Evolutionary conservation across 2,329 filamentous ascomycete species (phyloP).

Genomic region (Sclerotiophoma versabilis): DNA sequence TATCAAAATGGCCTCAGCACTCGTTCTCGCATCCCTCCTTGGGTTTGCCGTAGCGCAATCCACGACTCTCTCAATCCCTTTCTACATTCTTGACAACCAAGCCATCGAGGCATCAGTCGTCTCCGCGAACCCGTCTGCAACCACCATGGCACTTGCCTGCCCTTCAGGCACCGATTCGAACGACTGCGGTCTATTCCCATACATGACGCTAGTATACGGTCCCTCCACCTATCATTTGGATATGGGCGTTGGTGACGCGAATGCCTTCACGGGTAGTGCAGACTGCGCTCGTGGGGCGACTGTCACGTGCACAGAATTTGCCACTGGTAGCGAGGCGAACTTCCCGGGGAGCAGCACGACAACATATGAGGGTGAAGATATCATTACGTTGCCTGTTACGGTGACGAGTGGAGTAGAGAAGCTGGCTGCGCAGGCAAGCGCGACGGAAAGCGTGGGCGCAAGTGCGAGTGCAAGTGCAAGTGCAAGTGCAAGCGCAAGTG

Average conservation of each 20-base stretch:
- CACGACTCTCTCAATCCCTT: constrained; percentile 23
- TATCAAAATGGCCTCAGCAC: constrained; percentile 15
- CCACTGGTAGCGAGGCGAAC: constrained; percentile 33
- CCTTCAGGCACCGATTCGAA: constrained; percentile 1
- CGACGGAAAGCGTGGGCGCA: not conserved
- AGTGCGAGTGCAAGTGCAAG: constrained; percentile 4
- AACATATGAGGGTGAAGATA: constrained; percentile 21
- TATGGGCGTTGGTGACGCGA: constrained; percentile 23
- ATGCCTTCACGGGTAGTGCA: constrained; percentile 26
- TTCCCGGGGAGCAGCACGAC: constrained; percentile 31
- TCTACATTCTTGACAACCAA: constrained; percentile 12
- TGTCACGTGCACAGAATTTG: constrained; percentile 31
- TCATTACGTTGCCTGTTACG: constrained; percentile 7
- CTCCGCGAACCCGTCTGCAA: constrained; percentile 20
- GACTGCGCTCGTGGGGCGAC: constrained; percentile 25
- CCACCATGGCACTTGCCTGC: constrained; percentile 24
- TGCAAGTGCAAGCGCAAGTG: constrained; percentile 4
- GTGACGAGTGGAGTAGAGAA: constrained; percentile 29
- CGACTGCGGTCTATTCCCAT: constrained; percentile 33
- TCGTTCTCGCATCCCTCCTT: constrained; percentile 12
- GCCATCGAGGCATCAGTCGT: constrained; percentile 25
- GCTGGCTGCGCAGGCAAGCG: constrained; percentile 16
- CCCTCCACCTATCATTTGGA: constrained; percentile 31
- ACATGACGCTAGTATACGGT: constrained; percentile 26
- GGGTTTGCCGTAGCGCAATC: constrained; percentile 23